Base-by-base conservation (phyloP, 345 rosid genomes). In the Eucalyptus brandiana region DNA sequence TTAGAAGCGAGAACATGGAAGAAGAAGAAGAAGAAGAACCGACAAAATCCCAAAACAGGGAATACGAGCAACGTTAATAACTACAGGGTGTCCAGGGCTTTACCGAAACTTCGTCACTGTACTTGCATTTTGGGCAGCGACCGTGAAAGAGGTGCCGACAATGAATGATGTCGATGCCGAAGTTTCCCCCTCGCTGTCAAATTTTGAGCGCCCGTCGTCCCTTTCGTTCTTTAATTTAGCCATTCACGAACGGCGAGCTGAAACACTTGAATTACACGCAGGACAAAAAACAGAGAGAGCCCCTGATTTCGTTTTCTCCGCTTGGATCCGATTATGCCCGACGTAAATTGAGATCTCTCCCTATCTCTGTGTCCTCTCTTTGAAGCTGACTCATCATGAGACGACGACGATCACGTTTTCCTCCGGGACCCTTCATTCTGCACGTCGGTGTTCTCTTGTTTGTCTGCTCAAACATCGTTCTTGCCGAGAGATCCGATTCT, bases 401-500 rank as follows among this genome's bases (percentile, higher is more conserved):
- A 45, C 9, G 51, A 24, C 72, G 67, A 32, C 28, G 76, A 0
- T 42, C 69, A 0, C 15, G n/a, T 80, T 47, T 28, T 67, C 14
- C 86, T 50, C 50, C 76, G 40, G 48, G 18, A 40, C 53, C 16
- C 88, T 65, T 69, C 85, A 37, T 87, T 69, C 44, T 87, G 30
- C 80, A 48, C 89, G 80, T 54, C 24, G 40, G 23, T 7, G 42
- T 83, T n/a, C 87, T 81, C 54, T 44, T 88, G 40, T 85, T 45
- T n/a, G 56, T 86, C 49, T 88, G 53, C 69, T 53, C 87, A n/a
- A 45, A 49, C 76, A 83, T 47, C 87, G 87, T 56, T n/a, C 87
- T 81, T 37, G 80, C 89, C 4, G n/a, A 50, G 67, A 81, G 47
- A 58, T 94, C 94, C 89, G 94, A 95, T 11, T 92, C 98, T 90